Conservation (phyloP, 148 eudicot species). For the Fallopia convolvulus region DNA sequence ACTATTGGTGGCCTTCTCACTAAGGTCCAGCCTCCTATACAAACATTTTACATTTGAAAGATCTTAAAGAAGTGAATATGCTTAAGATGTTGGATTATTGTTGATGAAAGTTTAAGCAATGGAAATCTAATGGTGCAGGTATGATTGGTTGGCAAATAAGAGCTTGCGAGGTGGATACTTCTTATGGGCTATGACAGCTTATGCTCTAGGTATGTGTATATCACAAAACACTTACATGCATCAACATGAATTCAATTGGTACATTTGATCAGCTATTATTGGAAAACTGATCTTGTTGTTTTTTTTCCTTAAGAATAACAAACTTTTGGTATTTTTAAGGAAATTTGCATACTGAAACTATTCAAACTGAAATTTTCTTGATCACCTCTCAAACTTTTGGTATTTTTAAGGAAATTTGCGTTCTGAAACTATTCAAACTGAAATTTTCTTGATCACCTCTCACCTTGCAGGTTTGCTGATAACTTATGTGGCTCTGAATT, state of each 20-base stretch:
- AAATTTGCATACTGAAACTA: no score
- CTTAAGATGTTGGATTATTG: neutral
- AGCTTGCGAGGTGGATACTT: conserved; percentile 79
- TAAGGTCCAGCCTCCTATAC: conserved; percentile 40
- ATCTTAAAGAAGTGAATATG: neutral
- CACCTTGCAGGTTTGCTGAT: conserved; percentile 61
- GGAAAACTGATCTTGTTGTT: neutral
- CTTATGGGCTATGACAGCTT: conserved; percentile 87
- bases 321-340: no score
- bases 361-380: no score
- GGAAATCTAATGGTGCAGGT: conserved; percentile 30
- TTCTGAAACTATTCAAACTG: no score
- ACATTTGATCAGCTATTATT: neutral
- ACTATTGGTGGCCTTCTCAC: conserved; percentile 72
- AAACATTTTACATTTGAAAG: neutral
- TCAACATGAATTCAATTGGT: no score
- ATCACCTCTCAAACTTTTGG: neutral
- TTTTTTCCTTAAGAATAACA: neutral
- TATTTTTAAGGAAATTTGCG: no score
- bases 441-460: neutral
- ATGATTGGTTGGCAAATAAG: conserved; percentile 89
- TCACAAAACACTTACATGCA: neutral
- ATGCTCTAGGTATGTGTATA: conserved; percentile 61
- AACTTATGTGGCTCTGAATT: conserved; percentile 91
- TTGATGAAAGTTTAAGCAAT: neutral